Evolutionary conservation across 768 basidiomycete genomes (phyloP).

Genomic region (Auricularia sp.): DNA sequence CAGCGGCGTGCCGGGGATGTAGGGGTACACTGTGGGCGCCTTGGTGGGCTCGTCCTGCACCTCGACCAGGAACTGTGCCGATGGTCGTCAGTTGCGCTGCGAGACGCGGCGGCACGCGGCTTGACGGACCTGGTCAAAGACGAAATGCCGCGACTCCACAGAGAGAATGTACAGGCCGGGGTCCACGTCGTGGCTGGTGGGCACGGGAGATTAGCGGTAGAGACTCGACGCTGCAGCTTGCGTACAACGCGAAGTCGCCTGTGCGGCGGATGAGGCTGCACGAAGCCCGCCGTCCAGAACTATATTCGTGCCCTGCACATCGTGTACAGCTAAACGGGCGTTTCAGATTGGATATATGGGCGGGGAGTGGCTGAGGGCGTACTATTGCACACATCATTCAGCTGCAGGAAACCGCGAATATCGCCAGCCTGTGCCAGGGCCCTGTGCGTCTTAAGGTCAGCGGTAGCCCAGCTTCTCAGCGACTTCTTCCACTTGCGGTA

Average conservation of each 20-base stretch:
- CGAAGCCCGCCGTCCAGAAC: conserved; percentile 47
- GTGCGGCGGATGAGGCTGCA: conserved; percentile 43
- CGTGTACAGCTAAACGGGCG: conserved; percentile 12
- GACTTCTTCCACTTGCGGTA: not conserved
- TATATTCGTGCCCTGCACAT: conserved; percentile 45
- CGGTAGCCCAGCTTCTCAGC: not conserved
- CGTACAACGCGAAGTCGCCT: conserved; percentile 64
- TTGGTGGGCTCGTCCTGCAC: conserved; percentile 32
- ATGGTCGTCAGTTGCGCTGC: not conserved
- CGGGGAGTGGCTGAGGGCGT: conserved; percentile 3
- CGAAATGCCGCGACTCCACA: conserved; percentile 53
- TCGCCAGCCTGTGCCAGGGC: conserved; percentile 36
- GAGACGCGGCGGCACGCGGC: not conserved
- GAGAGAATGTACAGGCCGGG: conserved; percentile 61
- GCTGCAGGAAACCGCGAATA: conserved; percentile 51
- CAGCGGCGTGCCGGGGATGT: conserved; percentile 59
- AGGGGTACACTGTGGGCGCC: conserved; percentile 41
- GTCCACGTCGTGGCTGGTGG: conserved; percentile 53
- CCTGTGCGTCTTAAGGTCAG: not conserved
- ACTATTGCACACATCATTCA: conserved; percentile 68
- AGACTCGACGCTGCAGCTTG: conserved; percentile 3
- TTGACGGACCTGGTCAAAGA: conserved; percentile 55
- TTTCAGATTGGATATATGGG: conserved; percentile 6
- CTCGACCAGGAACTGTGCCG: conserved; percentile 55
- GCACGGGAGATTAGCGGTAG: conserved; percentile 5